phyloP scores from a whole-genome alignment of 202 grass and related monocot species.

The Saccharum hybrid region DNA sequence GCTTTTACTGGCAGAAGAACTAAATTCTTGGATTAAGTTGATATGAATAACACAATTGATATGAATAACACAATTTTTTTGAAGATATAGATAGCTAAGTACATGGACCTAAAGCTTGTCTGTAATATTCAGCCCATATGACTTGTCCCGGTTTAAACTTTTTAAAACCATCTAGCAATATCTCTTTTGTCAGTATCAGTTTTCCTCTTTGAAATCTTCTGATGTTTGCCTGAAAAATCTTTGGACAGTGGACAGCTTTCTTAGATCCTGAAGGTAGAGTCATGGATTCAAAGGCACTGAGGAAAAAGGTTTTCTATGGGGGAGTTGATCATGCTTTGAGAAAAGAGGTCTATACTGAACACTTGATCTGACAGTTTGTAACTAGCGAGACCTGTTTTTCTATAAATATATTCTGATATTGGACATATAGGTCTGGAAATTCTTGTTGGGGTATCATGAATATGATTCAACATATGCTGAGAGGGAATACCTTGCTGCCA shows the following conservation, averaged over 20 bases:
- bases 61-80: too few relatives aligned
- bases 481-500: conserved; percentile 77
- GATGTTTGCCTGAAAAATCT: conserved; percentile 42
- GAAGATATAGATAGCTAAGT: background rate
- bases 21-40: conserved; percentile 6
- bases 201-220: conserved; percentile 33
- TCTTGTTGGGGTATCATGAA: conserved; percentile 89
- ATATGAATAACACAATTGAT: background rate
- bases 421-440: conserved; percentile 90
- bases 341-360: conserved; percentile 78
- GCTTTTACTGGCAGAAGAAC: conserved; percentile 15
- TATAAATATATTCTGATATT: conserved; percentile 40
- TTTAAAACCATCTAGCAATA: conserved; percentile 7
- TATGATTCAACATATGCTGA: conserved; percentile 98
- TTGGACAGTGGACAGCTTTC: conserved; percentile 76
- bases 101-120: background rate
- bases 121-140: background rate
- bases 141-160: conserved; percentile 10
- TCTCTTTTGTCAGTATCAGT: conserved; percentile 17
- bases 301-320: conserved; percentile 90
- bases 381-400: conserved; percentile 27
- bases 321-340: conserved; percentile 84
- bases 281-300: conserved; percentile 86
- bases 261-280: conserved; percentile 96
- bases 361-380: conserved; percentile 31